Conservation (phyloP, 352 stramenopile species). For the Pythium dissotocum region DNA sequence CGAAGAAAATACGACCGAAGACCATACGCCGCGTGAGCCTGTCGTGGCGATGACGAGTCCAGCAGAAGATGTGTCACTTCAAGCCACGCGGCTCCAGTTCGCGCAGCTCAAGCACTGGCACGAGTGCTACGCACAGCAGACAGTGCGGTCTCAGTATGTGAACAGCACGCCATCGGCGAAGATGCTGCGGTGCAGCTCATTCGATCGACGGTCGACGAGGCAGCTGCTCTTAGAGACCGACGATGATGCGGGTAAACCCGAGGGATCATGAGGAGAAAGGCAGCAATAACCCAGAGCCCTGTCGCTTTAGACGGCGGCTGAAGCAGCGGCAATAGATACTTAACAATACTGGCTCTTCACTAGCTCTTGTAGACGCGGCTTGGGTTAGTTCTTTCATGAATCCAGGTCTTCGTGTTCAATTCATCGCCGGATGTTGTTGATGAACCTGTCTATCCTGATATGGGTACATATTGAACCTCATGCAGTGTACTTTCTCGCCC, state of each 20-base stretch:
- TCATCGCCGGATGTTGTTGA: no score
- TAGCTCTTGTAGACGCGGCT: no score
- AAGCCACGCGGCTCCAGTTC: conserved; percentile 25
- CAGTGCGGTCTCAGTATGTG: conserved; percentile 47
- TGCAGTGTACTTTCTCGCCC: no score
- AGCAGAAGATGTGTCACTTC: conserved; percentile 5
- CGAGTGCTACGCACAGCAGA: conserved; percentile 50
- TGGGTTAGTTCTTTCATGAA: no score
- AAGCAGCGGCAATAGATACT: no score
- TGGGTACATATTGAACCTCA: background rate
- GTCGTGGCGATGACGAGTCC: background rate
- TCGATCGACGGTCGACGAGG: conserved; percentile 18
- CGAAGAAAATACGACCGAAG: background rate
- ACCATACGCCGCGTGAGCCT: background rate
- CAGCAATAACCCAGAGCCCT: background rate
- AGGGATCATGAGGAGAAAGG: no score
- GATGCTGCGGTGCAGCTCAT: conserved; percentile 18
- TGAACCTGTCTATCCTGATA: background rate
- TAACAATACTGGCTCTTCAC: no score
- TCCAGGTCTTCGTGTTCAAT: no score
- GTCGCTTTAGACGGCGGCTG: background rate
- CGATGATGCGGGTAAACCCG: background rate
- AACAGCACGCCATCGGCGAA: background rate
- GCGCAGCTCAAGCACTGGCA: conserved; percentile 48
- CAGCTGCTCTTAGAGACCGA: conserved; percentile 8